A percentile compares a stretch with the other conserved stretches of the same genome.
phyloP scores from a whole-genome alignment of 1,139 yeast genomes.

The Eremothecium cymbalariae region DNA sequence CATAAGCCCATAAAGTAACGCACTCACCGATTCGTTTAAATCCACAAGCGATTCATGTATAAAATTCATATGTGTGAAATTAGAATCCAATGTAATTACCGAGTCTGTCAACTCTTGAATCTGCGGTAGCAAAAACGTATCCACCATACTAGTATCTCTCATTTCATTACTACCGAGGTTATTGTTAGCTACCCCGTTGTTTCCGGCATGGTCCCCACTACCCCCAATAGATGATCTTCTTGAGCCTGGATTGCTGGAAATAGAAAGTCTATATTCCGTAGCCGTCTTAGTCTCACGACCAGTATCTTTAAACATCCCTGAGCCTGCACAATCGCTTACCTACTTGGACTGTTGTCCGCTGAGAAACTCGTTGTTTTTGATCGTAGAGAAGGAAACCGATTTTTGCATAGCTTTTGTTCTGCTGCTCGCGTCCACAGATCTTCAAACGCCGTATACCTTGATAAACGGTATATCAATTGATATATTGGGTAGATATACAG shows the following conservation, averaged over 20 bases:
- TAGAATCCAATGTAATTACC: constrained; percentile 41
- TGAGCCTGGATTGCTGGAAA: constrained; percentile 30
- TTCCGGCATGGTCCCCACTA: constrained; percentile 5
- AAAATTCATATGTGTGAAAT: constrained; percentile 40
- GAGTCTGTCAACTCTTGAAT: constrained; percentile 28
- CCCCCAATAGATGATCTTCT: constrained; percentile 28
- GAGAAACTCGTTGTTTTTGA: background rate
- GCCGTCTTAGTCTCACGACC: constrained; percentile 17
- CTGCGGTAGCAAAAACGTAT: constrained; percentile 26
- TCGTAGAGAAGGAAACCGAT: background rate
- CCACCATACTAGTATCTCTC: constrained; percentile 19
- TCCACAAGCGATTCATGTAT: constrained; percentile 47
- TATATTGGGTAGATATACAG: background rate
- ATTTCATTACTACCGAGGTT: constrained; percentile 5
- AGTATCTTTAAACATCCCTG: constrained; percentile 6
- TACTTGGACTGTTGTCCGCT: no score
- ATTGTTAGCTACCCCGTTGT: constrained; percentile 6
- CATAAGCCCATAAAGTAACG: constrained; percentile 52
- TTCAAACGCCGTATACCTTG: no score
- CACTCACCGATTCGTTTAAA: constrained; percentile 56
- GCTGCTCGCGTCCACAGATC: no score
- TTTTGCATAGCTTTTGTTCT: no score
- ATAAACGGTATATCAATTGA: background rate
- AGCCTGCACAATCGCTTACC: no score
- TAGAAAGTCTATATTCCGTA: constrained; percentile 29